Conservation (phyloP, 768 basidiomycete genomes). For the Boletus huronensis region DNA sequence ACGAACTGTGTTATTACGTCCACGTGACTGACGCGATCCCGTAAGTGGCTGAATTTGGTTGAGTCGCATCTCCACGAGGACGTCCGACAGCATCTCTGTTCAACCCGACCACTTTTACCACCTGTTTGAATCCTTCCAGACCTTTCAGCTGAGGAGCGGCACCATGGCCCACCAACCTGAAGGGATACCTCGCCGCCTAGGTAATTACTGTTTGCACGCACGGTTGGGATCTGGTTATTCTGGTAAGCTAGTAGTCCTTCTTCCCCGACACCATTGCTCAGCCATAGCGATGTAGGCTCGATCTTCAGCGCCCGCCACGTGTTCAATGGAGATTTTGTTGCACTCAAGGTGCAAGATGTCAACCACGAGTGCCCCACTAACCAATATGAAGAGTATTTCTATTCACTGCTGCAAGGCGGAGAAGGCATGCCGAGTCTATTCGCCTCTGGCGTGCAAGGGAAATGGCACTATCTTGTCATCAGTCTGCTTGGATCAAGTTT, state of each 20-base stretch:
- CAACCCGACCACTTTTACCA: not conserved
- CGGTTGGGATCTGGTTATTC: conserved; percentile 72
- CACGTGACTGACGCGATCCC: conserved; percentile 30
- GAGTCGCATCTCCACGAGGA: not conserved
- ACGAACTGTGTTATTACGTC: not conserved
- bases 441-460: conserved; percentile 52
- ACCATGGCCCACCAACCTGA: conserved; percentile 17
- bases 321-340: conserved; percentile 56
- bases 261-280: not conserved
- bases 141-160: not conserved
- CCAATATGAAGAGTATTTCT: conserved; percentile 63
- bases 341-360: conserved; percentile 68
- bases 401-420: conserved; percentile 68
- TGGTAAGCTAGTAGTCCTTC: conserved; percentile 38
- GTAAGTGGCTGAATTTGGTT: conserved; percentile 3
- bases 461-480: conserved; percentile 74
- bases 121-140: not conserved
- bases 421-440: conserved; percentile 73
- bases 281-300: conserved; percentile 46
- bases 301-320: conserved; percentile 64
- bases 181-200: conserved; percentile 39
- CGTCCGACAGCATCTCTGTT: not conserved
- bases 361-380: conserved; percentile 78
- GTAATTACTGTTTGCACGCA: conserved; percentile 58
- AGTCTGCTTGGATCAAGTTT: conserved; percentile 70